Evolutionary conservation across 78 protist genomes (phyloP), one percentile per base, ranked within the genome.

Genomic region (Cyanophora paradoxa): DNA sequence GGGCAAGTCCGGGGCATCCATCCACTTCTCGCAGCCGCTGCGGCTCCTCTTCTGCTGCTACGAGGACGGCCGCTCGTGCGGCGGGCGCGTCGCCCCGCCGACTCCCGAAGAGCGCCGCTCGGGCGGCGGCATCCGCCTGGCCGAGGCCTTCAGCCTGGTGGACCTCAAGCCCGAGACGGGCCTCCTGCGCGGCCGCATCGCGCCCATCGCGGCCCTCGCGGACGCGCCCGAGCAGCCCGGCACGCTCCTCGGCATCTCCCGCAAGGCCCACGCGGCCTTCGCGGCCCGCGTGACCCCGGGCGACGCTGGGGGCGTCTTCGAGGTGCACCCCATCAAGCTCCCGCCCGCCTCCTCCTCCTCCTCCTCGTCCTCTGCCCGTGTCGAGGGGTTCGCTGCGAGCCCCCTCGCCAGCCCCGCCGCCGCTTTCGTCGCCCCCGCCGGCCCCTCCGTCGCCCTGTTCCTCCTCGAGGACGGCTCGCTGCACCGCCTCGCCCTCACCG

Each of bases 391-490:
- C 37, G 46, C 44, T 19, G 30, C 68, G 40, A 41, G 36, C 36
- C 2, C 26, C 17, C 11, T n/a, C n/a, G n/a, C n/a, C n/a, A n/a
- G n/a, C n/a, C n/a, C n/a, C n/a, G n/a, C n/a, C n/a, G n/a, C n/a
- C n/a, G n/a, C n/a, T n/a, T n/a, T n/a, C n/a, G n/a, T n/a, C n/a
- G n/a, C 14, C 3, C 4, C 30, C 40, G 22, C 13, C 41, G 40
- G 65, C 26, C 33, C 6, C 24, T 10, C 8, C 7, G 0, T 17
- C 31, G 19, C 1, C 1, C 40, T 33, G 70, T 5, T 16, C 33
- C 36, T 64, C 22, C 36, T 13, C 13, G 70, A 64, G 39, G 70
- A 64, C 36, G 54, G 70, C 36, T n/a, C 70, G 16, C 48, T 64
- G 14, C 37, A n/a, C 10, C n/a, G 2, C 19, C 1, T 2, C 52